Evolutionary conservation across 371 early-diverging fungal genomes (phyloP), one percentile per base, ranked within the genome.

Genomic region (Zychaea mexicana): DNA sequence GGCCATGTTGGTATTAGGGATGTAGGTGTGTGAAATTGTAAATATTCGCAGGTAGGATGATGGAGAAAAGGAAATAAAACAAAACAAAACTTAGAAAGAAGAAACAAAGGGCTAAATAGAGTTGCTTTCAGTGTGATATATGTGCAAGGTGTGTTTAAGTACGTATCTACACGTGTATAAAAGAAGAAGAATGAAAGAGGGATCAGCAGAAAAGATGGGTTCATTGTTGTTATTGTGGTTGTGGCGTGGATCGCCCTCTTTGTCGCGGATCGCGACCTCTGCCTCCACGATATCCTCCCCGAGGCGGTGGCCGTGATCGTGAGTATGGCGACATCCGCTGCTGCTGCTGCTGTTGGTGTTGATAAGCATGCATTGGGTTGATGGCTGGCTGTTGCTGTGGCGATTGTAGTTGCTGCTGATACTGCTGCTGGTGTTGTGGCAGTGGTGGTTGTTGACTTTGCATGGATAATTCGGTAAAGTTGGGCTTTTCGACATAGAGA

Each of bases 401-500:
- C 31, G 17, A 56, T n/a, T 21, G 52, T 24, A 15, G 45, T 27
- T 12, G 45, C 36, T 52, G 52, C 2, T 24, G 59, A 17, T 59
- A 27, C 10, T 5, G 60, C 52, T 42, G 47, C 58, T 64, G 64
- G 15, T 56, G 57, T 32, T 64, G 64, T 24, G 47, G 36, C 47
- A 17, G 49, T 47, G 28, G 31, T 13, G n/a, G 13, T 12, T 13
- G 42, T 42, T 7, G 42, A 6, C 19, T 19, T 21, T 33, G 45
- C 9, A 32, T 30, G 9, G 32, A 19, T n/a, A n/a, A 2, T 21
- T 78, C 78, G 1, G 78, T 74, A 57, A 72, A 61, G 52, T 78
- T 78, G 12, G 78, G 78, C 39, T 71, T 65, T 49, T 78, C 78
- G n/a, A 57, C 52, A 60, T 71, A 78, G 2, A 57, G 52, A 49